Evolutionary conservation across 2,329 filamentous ascomycete genomes (phyloP).

Genomic region (Magnaporthiopsis incrustans): DNA sequence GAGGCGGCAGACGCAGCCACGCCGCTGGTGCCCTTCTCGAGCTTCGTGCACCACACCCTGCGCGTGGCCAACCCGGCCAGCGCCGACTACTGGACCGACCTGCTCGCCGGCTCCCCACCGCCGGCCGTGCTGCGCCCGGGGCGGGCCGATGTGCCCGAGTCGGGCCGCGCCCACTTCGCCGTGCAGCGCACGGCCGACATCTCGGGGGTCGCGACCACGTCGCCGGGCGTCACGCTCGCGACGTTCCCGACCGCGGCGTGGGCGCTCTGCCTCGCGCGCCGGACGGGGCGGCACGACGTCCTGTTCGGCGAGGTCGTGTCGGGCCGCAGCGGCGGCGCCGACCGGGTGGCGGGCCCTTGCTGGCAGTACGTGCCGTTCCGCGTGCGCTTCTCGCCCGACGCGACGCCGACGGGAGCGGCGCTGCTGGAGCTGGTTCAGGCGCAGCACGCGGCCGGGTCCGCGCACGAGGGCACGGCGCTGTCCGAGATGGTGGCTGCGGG

Average conservation of each 20-base stretch:
- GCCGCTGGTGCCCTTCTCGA: constrained; percentile 34
- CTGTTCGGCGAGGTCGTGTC: constrained; percentile 60
- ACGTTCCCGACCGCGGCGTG: constrained; percentile 61
- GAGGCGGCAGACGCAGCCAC: constrained; percentile 17
- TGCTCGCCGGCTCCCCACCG: constrained; percentile 43
- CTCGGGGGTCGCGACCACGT: constrained; percentile 18
- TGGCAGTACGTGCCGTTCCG: constrained; percentile 61
- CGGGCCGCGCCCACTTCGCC: constrained; percentile 29
- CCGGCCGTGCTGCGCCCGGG: constrained; percentile 28
- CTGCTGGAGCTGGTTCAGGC: constrained; percentile 45
- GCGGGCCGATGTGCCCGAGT: constrained; percentile 29
- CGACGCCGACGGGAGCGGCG: constrained; percentile 38
- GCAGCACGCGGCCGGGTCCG: constrained; percentile 48
- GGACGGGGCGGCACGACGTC: constrained; percentile 44
- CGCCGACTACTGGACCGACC: constrained; percentile 51
- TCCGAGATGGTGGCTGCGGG: constrained; percentile 35
- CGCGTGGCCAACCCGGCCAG: constrained; percentile 36
- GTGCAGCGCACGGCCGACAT: constrained; percentile 36
- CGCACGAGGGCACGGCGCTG: constrained; percentile 46
- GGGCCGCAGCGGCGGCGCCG: constrained; percentile 49
- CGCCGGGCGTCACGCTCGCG: constrained; percentile 48
- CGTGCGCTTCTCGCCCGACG: constrained; percentile 23
- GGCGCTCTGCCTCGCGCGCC: constrained; percentile 53
- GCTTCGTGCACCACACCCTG: constrained; percentile 35
- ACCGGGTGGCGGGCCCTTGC: constrained; percentile 54